Percentiles rank a stretch among this genome's conserved stretches.
These are phyloP conservation scores for Allium cepa DNA, from an alignment of 106 monocot species.

Conservation along the genomic window DNA sequence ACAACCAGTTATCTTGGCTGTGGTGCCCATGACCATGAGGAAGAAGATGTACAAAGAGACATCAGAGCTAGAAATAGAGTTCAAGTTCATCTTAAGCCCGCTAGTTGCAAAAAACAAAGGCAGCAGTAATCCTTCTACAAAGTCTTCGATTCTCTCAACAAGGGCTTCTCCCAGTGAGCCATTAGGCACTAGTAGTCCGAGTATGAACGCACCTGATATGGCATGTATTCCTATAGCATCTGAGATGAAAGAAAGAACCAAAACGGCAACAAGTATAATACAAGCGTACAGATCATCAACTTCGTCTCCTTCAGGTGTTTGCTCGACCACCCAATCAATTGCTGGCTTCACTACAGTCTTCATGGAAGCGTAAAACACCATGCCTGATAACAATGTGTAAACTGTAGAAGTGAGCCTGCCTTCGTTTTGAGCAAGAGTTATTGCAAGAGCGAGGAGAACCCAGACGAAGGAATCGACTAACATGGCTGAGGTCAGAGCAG, in stretches of 20 bases:
- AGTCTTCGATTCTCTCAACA: slow-evolving; percentile 61
- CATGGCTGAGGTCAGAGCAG: slow-evolving; percentile 27
- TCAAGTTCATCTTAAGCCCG: slow-evolving; percentile 39
- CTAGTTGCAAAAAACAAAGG: slow-evolving; percentile 62
- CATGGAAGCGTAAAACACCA: slow-evolving; percentile 13
- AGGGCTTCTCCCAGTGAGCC: slow-evolving; percentile 34
- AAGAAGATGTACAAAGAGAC: slow-evolving; percentile 19
- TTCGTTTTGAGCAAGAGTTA: slow-evolving; percentile 17
- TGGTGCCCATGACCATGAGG: slow-evolving; percentile 16
- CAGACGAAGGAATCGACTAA: slow-evolving; percentile 30
- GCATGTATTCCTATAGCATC: slow-evolving; percentile 62
- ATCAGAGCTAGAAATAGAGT: not conserved
- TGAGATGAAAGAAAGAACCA: slow-evolving; percentile 25
- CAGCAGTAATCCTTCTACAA: slow-evolving; percentile 39
- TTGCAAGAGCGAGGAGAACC: slow-evolving; percentile 38
- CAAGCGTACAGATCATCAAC: slow-evolving; percentile 32
- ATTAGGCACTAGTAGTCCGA: slow-evolving; percentile 53
- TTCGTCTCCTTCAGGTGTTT: slow-evolving; percentile 39
- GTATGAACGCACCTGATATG: slow-evolving; percentile 50
- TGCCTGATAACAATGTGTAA: slow-evolving; percentile 16
- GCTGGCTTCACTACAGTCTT: slow-evolving; percentile 14
- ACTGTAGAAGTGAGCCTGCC: not conserved
- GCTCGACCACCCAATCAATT: slow-evolving; percentile 20
- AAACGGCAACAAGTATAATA: slow-evolving; percentile 31
- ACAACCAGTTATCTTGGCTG: slow-evolving; percentile 23